Conservation (phyloP, 495 filamentous ascomycete species). For the Hypoxylon intermedium region DNA sequence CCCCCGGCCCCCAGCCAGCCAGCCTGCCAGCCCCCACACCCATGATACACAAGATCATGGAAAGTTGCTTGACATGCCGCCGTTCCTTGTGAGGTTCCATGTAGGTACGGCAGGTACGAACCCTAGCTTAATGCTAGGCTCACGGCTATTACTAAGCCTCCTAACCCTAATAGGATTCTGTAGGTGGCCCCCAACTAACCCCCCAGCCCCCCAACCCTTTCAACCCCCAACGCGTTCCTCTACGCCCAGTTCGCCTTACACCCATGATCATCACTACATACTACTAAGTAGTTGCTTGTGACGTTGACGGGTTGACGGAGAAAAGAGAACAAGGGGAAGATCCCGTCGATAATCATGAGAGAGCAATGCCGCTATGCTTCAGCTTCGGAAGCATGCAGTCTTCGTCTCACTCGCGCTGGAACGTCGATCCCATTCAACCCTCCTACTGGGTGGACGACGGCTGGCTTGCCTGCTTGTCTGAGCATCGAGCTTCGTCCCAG, state of each 20-base stretch:
- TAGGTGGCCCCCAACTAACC: constrained; percentile 12
- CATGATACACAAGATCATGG: constrained; percentile 6
- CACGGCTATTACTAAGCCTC: no score
- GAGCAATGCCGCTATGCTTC: constrained; percentile 11
- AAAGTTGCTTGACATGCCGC: background rate
- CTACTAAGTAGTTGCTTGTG: background rate
- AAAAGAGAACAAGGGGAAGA: background rate
- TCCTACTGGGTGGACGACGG: constrained; percentile 7
- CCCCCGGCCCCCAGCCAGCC: background rate
- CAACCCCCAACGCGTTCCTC: background rate
- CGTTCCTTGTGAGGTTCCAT: constrained; percentile 16
- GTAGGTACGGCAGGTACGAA: constrained; percentile 14
- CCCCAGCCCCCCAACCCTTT: background rate
- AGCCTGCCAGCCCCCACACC: background rate
- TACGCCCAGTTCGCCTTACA: background rate
- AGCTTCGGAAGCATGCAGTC: constrained; percentile 13
- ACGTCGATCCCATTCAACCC: constrained; percentile 17
- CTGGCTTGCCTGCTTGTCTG: background rate
- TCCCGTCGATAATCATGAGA: background rate
- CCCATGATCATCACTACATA: background rate
- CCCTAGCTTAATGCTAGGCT: no score
- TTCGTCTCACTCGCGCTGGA: constrained; percentile 10
- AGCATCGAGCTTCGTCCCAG: constrained; percentile 7
- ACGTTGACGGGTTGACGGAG: background rate
- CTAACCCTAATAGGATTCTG: background rate